Evolutionary conservation across 768 basidiomycete genomes (phyloP).

Genomic region (Pleurotus salmoneostramineus): DNA sequence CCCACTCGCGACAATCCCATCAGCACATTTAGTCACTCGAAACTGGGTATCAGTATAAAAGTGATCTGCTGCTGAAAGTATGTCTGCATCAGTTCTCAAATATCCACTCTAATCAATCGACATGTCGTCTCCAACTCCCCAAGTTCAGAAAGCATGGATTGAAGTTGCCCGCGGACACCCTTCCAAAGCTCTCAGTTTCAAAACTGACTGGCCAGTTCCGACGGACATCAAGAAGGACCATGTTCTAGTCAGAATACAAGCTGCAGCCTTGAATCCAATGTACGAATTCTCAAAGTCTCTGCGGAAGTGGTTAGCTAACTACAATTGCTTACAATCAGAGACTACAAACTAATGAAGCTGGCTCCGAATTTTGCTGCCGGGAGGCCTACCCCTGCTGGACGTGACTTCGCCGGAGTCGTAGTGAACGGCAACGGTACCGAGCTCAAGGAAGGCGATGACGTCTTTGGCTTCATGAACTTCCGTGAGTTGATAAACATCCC

Average conservation of each 20-base stretch:
- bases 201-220: conserved; percentile 15
- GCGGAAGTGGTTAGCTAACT: neutral
- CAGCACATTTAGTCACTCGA: no score
- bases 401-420: conserved; percentile 63
- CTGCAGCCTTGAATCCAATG: conserved; percentile 68
- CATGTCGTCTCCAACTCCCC: neutral
- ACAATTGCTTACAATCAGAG: conserved; percentile 31
- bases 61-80: no score
- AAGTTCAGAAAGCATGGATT: neutral
- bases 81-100: neutral
- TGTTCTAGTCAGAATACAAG: conserved; percentile 47
- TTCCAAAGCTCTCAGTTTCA: neutral
- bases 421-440: conserved; percentile 49
- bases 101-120: neutral
- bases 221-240: conserved; percentile 29
- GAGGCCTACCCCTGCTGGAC: conserved; percentile 52
- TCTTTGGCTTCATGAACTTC: conserved; percentile 53
- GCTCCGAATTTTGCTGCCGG: conserved; percentile 42
- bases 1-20: no score
- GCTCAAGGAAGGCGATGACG: conserved; percentile 56
- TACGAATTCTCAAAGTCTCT: conserved; percentile 23
- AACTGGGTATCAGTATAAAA: no score
- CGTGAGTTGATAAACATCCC: conserved; percentile 18
- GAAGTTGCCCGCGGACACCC: neutral
- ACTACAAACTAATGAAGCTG: conserved; percentile 51